Percentiles rank a stretch among this genome's conserved stretches.
These are phyloP conservation scores for Penicillium robsamsonii DNA, from an alignment of 495 filamentous ascomycete genomes.

Conservation along the genomic window DNA sequence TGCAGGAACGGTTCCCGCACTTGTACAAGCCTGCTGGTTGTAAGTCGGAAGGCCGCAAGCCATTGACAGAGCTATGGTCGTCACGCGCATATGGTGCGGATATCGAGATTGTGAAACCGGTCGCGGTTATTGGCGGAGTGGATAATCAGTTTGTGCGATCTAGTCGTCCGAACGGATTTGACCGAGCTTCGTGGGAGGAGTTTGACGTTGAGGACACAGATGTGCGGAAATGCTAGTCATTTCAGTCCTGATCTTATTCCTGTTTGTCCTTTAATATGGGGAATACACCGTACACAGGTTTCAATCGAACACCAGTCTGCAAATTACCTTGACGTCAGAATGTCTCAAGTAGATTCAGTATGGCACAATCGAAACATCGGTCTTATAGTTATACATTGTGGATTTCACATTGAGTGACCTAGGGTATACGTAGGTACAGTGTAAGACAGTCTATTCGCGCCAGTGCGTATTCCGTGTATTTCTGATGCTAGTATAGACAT, in stretches of 20 bases:
- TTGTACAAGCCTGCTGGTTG: slow-evolving; percentile 29
- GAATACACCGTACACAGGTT: neutral
- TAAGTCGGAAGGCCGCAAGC: slow-evolving; percentile 16
- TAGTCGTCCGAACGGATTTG: slow-evolving; percentile 43
- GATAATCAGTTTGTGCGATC: slow-evolving; percentile 41
- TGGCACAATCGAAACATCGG: too few species aligned
- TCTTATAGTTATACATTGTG: too few species aligned
- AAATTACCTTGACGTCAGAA: neutral
- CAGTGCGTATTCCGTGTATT: too few species aligned
- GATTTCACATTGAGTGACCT: too few species aligned
- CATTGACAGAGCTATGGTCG: slow-evolving; percentile 42
- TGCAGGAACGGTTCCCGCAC: slow-evolving; percentile 50
- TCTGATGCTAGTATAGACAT: too few species aligned
- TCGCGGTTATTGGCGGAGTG: slow-evolving; percentile 39
- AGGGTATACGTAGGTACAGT: too few species aligned
- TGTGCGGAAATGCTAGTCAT: slow-evolving; percentile 18
- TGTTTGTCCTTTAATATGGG: neutral
- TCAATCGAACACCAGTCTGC: neutral
- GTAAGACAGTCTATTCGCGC: too few species aligned
- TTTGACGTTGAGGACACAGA: slow-evolving; percentile 32
- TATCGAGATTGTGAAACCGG: slow-evolving; percentile 40
- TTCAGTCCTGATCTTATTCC: neutral
- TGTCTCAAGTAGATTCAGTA: neutral
- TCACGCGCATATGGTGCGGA: slow-evolving; percentile 40
- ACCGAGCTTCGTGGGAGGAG: slow-evolving; percentile 37